These are phyloP conservation scores for Catunica adiposa DNA, from an alignment of 2,329 filamentous ascomycete genomes.

Conservation along the genomic window DNA sequence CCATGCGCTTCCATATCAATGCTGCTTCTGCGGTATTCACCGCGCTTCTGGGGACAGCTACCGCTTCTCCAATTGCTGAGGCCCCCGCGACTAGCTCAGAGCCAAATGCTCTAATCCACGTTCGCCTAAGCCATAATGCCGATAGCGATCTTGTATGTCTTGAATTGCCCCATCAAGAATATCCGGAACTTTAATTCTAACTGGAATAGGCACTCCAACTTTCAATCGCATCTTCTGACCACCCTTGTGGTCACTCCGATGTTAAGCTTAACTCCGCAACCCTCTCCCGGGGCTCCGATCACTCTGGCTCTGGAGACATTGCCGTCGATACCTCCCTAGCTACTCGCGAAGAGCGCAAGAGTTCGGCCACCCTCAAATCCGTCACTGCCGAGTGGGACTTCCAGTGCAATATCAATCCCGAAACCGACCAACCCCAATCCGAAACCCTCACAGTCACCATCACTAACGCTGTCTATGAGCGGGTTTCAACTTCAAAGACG, in stretches of 20 bases:
- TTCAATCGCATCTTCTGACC: conserved; percentile 4
- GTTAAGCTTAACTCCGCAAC: conserved; percentile 7
- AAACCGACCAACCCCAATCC: conserved; percentile 2
- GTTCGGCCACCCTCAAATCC: neutral
- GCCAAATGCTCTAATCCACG: conserved; percentile 14
- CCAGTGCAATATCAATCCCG: conserved; percentile 2
- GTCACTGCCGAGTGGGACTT: conserved; percentile 12
- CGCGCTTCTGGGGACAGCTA: neutral
- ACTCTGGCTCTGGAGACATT: conserved; percentile 10
- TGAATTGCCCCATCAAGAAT: neutral
- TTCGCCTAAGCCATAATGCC: conserved; percentile 11
- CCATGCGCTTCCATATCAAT: conserved; percentile 1
- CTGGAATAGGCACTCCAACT: conserved; percentile 8
- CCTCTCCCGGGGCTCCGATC: conserved; percentile 5
- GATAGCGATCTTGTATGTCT: conserved; percentile 10
- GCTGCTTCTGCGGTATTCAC: neutral
- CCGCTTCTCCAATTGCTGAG: neutral
- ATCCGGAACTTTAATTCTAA: neutral
- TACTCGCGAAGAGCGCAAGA: neutral
- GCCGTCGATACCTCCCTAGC: neutral
- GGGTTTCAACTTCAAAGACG: conserved; percentile 4
- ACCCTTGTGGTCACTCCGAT: conserved; percentile 10
- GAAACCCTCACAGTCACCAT: conserved; percentile 12
- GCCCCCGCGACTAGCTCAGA: neutral
- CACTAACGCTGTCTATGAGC: conserved; percentile 7